A percentile compares a stretch with the other conserved stretches of the same genome.
Evolutionary conservation across 306 rosid genomes (phyloP).

Genomic region (Macrotyloma uniflorum): DNA sequence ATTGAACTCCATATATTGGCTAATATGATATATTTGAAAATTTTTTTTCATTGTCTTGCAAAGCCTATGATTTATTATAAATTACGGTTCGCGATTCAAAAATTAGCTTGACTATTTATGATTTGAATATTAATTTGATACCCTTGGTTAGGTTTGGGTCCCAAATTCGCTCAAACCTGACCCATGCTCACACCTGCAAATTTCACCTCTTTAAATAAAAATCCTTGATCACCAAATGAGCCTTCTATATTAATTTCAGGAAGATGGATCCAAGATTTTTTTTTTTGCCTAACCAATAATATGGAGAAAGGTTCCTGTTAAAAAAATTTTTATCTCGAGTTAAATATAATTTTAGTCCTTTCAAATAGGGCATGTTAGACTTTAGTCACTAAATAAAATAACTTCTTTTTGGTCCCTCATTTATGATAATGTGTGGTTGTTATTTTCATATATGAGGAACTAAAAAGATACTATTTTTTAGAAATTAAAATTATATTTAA

Average conservation of each 20-base stretch:
- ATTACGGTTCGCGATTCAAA: neutral
- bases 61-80: neutral
- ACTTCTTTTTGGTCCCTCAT: neutral
- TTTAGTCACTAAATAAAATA: neutral
- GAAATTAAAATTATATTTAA: neutral
- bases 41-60: neutral
- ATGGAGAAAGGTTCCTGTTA: conserved; percentile 11
- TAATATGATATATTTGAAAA: neutral
- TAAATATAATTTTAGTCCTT: neutral
- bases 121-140: neutral
- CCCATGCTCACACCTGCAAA: too few relatives aligned
- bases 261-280: conserved; percentile 1
- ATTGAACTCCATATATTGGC: neutral
- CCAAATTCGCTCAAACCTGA: neutral
- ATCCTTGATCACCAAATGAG: conserved; percentile 1
- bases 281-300: neutral
- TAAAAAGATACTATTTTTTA: neutral
- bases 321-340: neutral
- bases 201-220: neutral
- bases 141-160: neutral
- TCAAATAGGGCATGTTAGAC: neutral
- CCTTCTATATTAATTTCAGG: conserved; percentile 11
- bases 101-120: neutral
- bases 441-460: neutral
- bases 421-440: neutral